Base-by-base conservation (phyloP, 345 rosid genomes). In the Fremontodendron californicum region DNA sequence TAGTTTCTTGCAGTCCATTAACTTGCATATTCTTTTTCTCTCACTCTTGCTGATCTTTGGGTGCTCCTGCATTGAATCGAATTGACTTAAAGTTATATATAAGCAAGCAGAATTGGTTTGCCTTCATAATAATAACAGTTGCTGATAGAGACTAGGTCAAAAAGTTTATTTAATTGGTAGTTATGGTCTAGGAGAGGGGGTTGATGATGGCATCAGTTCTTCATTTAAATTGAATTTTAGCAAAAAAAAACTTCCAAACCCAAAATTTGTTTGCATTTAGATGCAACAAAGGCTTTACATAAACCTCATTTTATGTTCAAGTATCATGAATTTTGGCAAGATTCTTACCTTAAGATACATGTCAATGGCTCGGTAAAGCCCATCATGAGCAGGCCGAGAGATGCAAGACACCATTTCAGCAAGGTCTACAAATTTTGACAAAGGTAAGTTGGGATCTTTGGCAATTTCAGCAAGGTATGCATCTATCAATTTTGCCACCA, bases 1-100 rank as follows among this genome's bases (percentile, higher is more conserved):
- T 31, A 93, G 89, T 78, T 93, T 93, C 83, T 90, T 79, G 83
- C 98, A 93, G 81, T 93, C 94, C 94, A 93, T 93, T 73, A 93
- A 72, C 72, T 86, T 91, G 88, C 98, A 93, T 80, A 93, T 88
- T 78, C 83, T 88, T 87, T 89, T 93, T 84, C 93, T 91, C 70
- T 93, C 98, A 29, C 87, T 79, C 84, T 93, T 93, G 86, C 87
- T 87, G 74, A 93, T 88, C n/a, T 84, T 87, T 1, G 83, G 88
- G 76, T 93, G 98, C 73, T 87, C 96, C 98, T 93, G 88, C 84
- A 78, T 65, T 6, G 9, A 73, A 57, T 60, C 67, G 21, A 42
- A 9, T 16, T 48, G 25, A 19, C 6, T 45, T 13, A 6, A 45
- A 18, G 74, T 52, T 25, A 46, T 0, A 7, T n/a, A 64, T 64